Evolutionary conservation across 345 rosid species (phyloP).

Genomic region (Adansonia digitata): DNA sequence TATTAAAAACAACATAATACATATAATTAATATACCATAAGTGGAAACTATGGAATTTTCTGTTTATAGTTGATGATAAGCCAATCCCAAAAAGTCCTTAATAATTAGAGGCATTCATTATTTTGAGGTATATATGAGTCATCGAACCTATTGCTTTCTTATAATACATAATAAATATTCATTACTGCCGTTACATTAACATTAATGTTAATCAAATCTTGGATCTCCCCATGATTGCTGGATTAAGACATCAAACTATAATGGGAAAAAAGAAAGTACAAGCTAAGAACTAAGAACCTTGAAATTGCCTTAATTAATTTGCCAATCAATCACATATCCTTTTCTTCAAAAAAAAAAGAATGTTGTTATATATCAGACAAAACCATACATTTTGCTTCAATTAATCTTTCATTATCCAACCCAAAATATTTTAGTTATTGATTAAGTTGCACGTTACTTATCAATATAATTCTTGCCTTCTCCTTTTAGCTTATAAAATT

Average conservation of each 20-base stretch:
- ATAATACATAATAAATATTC: neutral
- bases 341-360: neutral
- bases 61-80: no score
- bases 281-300: no score
- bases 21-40: no score
- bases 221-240: neutral
- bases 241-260: neutral
- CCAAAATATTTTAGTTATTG: neutral
- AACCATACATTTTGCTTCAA: neutral
- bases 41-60: no score
- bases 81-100: no score
- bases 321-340: neutral
- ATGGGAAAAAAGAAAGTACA: neutral
- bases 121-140: neutral
- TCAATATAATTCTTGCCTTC: no score
- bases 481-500: no score
- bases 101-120: no score
- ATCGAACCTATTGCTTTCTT: neutral
- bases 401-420: neutral
- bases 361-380: no score
- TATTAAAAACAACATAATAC: no score
- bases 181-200: neutral
- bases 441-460: no score
- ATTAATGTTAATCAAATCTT: no score
- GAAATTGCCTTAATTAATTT: neutral